phyloP scores from a whole-genome alignment of 768 basidiomycete genomes.

The Pulveroboletus ravenelii region DNA sequence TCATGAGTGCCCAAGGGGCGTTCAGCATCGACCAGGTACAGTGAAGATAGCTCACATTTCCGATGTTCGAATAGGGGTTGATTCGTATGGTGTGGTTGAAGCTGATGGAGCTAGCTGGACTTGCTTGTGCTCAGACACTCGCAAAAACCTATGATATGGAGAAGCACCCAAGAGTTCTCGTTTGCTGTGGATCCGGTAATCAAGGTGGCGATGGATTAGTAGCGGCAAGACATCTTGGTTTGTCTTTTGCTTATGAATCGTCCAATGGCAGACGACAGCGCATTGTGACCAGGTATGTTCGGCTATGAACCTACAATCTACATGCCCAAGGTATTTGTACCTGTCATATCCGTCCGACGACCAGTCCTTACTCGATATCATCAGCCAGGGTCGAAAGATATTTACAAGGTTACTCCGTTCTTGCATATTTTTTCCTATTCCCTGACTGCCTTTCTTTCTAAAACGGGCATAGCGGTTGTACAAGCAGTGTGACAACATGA shows the following conservation, averaged over 20 bases:
- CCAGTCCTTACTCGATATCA: background rate
- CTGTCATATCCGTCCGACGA: background rate
- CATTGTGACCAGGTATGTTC: slow-evolving; percentile 65
- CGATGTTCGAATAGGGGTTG: background rate
- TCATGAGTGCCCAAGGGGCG: slow-evolving; percentile 81
- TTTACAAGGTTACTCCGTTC: slow-evolving; percentile 60
- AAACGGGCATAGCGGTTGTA: slow-evolving; percentile 56
- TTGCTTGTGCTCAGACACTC: slow-evolving; percentile 88
- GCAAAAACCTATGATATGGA: slow-evolving; percentile 70
- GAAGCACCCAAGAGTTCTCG: slow-evolving; percentile 72
- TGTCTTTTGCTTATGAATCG: slow-evolving; percentile 12
- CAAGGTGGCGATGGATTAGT: slow-evolving; percentile 97
- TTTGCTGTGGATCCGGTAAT: slow-evolving; percentile 96
- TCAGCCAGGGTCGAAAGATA: slow-evolving; percentile 90
- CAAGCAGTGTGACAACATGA: slow-evolving; percentile 85
- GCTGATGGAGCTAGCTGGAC: slow-evolving; percentile 95
- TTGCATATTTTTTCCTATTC: background rate
- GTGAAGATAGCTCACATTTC: background rate
- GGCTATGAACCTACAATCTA: slow-evolving; percentile 87
- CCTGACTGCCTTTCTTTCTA: background rate
- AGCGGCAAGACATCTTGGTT: slow-evolving; percentile 90
- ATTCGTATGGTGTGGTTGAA: slow-evolving; percentile 28
- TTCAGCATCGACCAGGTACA: slow-evolving; percentile 91
- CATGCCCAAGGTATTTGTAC: slow-evolving; percentile 74
- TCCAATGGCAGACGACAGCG: background rate